Evolutionary conservation across 2,329 filamentous ascomycete genomes (phyloP), one percentile per base, ranked within the genome.

Genomic region (Phialocephala sp.): DNA sequence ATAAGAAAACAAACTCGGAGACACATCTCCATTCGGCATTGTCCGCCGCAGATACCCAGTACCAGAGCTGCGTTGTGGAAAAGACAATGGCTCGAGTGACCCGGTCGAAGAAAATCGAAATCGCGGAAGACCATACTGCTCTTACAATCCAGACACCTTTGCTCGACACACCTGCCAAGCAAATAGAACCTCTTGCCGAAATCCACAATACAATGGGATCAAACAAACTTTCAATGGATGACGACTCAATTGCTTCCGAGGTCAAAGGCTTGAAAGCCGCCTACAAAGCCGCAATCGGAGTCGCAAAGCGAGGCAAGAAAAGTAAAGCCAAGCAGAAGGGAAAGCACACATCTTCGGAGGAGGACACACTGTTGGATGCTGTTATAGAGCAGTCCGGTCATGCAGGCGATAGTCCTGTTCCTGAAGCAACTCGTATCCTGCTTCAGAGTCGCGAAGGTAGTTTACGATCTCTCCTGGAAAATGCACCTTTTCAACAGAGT

Each of bases 181-280:
- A 59, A 24, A 43, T 63, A 36, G 47, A 54, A 45, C 60, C 72
- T 60, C 67, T 72, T 9, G 47, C 50, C 32, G 67, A 69, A 57
- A 61, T 71, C 60, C 59, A 50, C 56, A 68, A 70, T 62, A n/a
- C 59, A 39, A 71, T 73, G 66, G 54, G 61, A 20, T 52, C 60
- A 39, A 68, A 67, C 41, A 64, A 20, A 22, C 2, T 39, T 6
- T 12, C 66, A 32, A 61, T 47, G 37, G 69, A 73, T 50, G 73
- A 72, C 11, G 63, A 66, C 47, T 58, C 65, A 20, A 59, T 73
- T 11, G 70, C 70, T 27, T 68, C 68, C 27, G 71, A 76, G 56
- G 58, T 76, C 37, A 75, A 74, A 62, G 67, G 67, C 45, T 68
- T 77, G 32, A 77, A 77, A 64, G 74, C 74, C 54, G 75, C 74